Evolutionary conservation across 345 rosid genomes (phyloP), one percentile per base, ranked within the genome.

Genomic region (Eucalyptus erythrocorys): DNA sequence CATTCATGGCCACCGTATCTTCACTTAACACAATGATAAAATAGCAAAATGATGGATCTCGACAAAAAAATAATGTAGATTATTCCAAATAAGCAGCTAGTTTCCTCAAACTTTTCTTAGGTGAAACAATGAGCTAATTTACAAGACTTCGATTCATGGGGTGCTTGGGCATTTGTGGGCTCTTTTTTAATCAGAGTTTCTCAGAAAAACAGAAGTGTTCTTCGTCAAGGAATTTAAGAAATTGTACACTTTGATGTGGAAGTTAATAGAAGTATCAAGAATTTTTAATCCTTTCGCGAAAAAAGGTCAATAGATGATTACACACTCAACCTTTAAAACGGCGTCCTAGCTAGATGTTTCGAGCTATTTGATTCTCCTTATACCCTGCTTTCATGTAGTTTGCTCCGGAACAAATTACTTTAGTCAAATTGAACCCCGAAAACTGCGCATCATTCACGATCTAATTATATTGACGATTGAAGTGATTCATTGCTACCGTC

Each of bases 401-500:
- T 37, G 43, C 80, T 5, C 7, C 4, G 5, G 0, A 37, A 76
- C 27, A 21, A 76, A 21, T 76, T 21, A 21, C 82, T 37, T 37
- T 5, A 15, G 15, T 64, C 2, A 10, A 37, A 21, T 19, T 10
- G 12, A 76, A 37, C 3, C 27, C 27, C 15, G 5, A 21, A 37
- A 10, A 3, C 30, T 1, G 0, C 8, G 0, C 13, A 19, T 10
- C 47, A 10, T 76, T 76, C 80, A 11, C 2, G 15, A 37, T 37
- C 8, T 21, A 0, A 21, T 37, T 3, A 40, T 5, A 71, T 10
- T 5, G 0, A 19, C 27, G 3, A 19, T 4, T 37, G 0, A 37
- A 71, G 45, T 10, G 27, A 5, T 71, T 10, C 0, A 10, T 10
- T 0, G 1, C 1, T 0, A 71, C 27, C 0, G 14, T 3, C 27